These are phyloP conservation scores for Globisporangium cystogenes DNA, from an alignment of 352 stramenopile species.

Conservation along the genomic window DNA sequence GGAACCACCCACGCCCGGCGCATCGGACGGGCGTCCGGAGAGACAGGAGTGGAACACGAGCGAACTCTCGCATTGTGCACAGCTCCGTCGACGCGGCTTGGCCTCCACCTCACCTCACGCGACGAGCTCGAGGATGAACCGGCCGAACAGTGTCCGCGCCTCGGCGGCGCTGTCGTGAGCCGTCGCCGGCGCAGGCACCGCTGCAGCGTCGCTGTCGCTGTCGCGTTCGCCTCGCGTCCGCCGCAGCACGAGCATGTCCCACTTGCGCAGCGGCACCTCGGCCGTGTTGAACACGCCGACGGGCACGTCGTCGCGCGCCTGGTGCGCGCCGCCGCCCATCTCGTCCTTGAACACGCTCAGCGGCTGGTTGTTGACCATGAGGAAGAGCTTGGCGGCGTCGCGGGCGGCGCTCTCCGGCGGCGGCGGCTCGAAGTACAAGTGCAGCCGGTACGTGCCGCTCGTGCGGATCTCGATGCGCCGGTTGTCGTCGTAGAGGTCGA, in stretches of 20 bases:
- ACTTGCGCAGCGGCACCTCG: conserved; percentile 1
- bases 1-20: not conserved
- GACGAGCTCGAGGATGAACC: conserved; percentile 4
- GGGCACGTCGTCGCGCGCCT: not conserved
- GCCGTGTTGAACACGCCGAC: conserved; percentile 2
- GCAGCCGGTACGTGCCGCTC: conserved; percentile 1
- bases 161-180: not conserved
- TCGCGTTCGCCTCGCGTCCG: not conserved
- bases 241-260: conserved; percentile 7
- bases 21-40: not conserved
- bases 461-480: conserved; percentile 4
- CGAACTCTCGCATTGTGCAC: conserved; percentile 1
- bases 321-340: not conserved
- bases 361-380: conserved; percentile 6
- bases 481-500: conserved; percentile 7
- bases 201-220: not conserved
- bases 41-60: not conserved
- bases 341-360: conserved; percentile 3
- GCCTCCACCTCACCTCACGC: not conserved
- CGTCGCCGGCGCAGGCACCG: no score
- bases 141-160: not conserved
- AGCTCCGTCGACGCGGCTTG: not conserved
- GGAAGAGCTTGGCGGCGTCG: conserved; percentile 1
- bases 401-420: not conserved
- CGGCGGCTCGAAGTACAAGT: conserved; percentile 4